Evolutionary conservation across 441 rosid genomes (phyloP), one percentile per base, ranked within the genome.

Genomic region (Populus hybrid): DNA sequence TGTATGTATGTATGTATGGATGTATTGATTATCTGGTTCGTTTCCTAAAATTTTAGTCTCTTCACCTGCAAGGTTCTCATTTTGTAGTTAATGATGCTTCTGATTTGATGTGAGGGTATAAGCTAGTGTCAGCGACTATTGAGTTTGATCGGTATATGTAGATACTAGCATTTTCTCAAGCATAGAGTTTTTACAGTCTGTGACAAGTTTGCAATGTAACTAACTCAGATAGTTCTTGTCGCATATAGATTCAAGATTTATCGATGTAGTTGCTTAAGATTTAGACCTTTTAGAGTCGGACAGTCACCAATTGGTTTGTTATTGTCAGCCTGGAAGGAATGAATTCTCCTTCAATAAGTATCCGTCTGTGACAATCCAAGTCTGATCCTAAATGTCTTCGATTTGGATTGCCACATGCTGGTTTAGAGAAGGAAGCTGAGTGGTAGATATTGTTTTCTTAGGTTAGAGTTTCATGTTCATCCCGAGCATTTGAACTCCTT

Each of bases 1-100:
- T 6, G 1, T 1, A 34, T 6, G 0, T 1, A 6, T 6, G 1
- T 0, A 34, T 1, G 1, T 0, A 34, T 1, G 36, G 0, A 34
- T 20, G 7, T 7, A 20, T 57, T 6, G 63, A 57, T 57, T 57
- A 57, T 57, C 0, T 0, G 0, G 63, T 57, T 57, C 23, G 7
- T 57, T 57, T 57, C 23, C 63, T 57, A 57, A 38, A 46, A 46
- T 46, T 12, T 23, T 21, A 23, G 28, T 63, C 66, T 21, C 7
- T 63, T 23, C 6, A 20, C 63, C 63, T 20, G n/a, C 10, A 63
- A 63, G 66, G 28, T 63, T 23, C 2, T 2, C 28, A 6, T 63
- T 23, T 63, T 63, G 66, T 63, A 63, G 6, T 10, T 63, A 3
- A 63, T 10, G 12, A 23, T 23, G 23, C 66, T 63, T 3, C 23